phyloP scores from a whole-genome alignment of 2,329 filamentous ascomycete genomes.

The Myriosclerotinia duriaeana region DNA sequence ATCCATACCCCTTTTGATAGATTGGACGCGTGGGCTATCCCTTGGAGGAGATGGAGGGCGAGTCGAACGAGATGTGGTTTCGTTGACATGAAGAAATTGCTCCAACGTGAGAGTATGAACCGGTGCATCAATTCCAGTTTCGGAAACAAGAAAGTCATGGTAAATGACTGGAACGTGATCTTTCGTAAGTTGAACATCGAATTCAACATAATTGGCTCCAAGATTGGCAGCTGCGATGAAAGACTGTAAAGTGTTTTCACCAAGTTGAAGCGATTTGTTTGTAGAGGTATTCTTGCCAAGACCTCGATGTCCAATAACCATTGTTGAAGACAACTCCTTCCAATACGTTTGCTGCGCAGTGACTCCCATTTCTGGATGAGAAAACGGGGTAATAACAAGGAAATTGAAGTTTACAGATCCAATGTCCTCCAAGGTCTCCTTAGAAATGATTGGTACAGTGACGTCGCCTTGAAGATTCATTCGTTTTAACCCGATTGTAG shows the following conservation, averaged over 20 bases:
- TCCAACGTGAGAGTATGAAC: conserved; percentile 94
- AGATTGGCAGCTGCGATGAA: conserved; percentile 96
- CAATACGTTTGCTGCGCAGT: conserved; percentile 92
- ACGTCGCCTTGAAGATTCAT: conserved; percentile 91
- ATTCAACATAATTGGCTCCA: conserved; percentile 73
- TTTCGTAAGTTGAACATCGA: conserved; percentile 97
- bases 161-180: conserved; percentile 98
- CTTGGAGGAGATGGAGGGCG: conserved; percentile 48
- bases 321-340: conserved; percentile 87
- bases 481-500: conserved; percentile 77
- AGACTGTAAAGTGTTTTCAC: conserved; percentile 92
- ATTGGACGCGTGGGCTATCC: conserved; percentile 32
- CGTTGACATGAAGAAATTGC: conserved; percentile 84
- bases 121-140: conserved; percentile 94
- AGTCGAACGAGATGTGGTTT: conserved; percentile 48
- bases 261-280: conserved; percentile 85
- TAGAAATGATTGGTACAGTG: conserved; percentile 76
- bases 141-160: conserved; percentile 95
- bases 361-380: conserved; percentile 89
- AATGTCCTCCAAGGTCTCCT: conserved; percentile 82
- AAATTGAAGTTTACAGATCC: conserved; percentile 97
- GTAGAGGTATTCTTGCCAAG: conserved; percentile 86
- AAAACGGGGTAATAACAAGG: conserved; percentile 88
- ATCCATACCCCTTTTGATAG: conserved; percentile 35
- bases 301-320: conserved; percentile 72